phyloP scores from a whole-genome alignment of 176 grass and related monocot species.

The Hordeum vulgare region MorexV3_pseudomolecules_assembly NC_058521.1:515793604-515794103 shows the following conservation, averaged over 20 bases:
- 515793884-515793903: constrained; percentile 85
- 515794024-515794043: too few species aligned
- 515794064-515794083: too few species aligned
- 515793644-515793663: neutral
- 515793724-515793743: neutral
- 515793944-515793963: neutral
- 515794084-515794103: too few species aligned
- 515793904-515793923: constrained; percentile 94
- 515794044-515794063: too few species aligned
- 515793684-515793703: neutral
- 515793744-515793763: neutral
- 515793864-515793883: constrained; percentile 86
- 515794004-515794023: neutral
- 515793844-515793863: constrained; percentile 59
- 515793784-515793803: constrained; percentile 66
- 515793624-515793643: neutral
- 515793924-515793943: constrained; percentile 28
- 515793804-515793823: constrained; percentile 80
- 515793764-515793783: constrained; percentile 1
- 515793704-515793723: neutral
- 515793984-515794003: neutral
- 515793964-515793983: neutral
- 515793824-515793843: constrained; percentile 92
- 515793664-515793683: neutral
- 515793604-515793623: neutral